phyloP scores from a whole-genome alignment of 2,329 filamentous ascomycete species.

The Phialocephala subalpina region DNA sequence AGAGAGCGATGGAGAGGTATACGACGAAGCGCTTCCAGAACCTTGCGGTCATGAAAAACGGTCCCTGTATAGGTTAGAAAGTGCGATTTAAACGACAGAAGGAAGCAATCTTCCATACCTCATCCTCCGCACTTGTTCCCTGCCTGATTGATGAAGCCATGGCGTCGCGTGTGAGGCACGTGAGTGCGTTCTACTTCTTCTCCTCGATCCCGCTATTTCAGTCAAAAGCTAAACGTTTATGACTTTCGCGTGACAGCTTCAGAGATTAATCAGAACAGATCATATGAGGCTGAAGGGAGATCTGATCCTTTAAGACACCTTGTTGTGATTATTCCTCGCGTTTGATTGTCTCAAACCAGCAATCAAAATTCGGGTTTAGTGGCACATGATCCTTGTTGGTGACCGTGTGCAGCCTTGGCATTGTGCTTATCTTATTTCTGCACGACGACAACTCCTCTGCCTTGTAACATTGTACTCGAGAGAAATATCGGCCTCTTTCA shows the following conservation, averaged over 20 bases:
- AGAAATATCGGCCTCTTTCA: neutral
- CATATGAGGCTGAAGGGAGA: neutral
- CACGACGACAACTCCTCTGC: neutral
- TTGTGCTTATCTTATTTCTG: neutral
- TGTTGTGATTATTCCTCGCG: neutral
- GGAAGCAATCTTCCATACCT: neutral
- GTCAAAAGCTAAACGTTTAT: neutral
- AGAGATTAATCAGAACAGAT: neutral
- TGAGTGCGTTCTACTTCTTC: neutral
- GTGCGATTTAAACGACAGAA: neutral
- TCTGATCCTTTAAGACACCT: neutral
- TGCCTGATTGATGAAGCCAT: neutral
- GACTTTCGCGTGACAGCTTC: neutral
- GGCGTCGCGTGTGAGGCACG: slow-evolving; percentile 1
- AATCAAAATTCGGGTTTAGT: neutral
- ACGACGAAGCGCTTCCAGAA: slow-evolving; percentile 42
- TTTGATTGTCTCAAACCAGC: neutral
- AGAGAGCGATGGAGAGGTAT: slow-evolving; percentile 32
- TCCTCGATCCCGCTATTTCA: neutral
- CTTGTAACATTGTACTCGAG: neutral
- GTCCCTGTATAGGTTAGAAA: neutral
- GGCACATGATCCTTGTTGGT: slow-evolving; percentile 14
- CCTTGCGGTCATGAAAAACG: slow-evolving; percentile 30
- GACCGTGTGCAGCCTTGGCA: neutral
- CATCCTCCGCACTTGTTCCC: neutral